phyloP scores from a whole-genome alignment of 257 asterid species.

The Hygrophila difformis region DNA sequence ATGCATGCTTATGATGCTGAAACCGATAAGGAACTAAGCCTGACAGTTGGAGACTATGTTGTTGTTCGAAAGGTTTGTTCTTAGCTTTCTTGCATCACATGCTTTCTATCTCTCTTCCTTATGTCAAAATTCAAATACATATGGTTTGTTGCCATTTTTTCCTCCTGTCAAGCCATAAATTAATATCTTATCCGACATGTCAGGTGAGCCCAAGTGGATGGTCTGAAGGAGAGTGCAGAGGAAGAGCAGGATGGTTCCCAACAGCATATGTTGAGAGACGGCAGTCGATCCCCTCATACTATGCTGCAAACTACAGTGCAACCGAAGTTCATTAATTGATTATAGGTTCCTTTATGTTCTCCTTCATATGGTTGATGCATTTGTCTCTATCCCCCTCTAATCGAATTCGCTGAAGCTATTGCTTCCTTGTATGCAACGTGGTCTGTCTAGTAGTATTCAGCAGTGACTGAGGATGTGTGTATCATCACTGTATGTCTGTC shows the following conservation, averaged over 20 bases:
- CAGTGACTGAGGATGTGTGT: no score
- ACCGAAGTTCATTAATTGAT: conserved; percentile 45
- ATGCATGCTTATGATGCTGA: conserved; percentile 68
- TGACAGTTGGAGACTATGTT: conserved; percentile 72
- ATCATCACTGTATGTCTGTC: no score
- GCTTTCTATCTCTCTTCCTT: not conserved
- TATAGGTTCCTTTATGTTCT: no score
- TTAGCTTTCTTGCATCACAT: not conserved
- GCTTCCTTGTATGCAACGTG: no score
- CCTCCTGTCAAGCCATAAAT: not conserved
- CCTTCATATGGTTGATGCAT: no score
- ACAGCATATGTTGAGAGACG: conserved; percentile 70
- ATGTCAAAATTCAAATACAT: not conserved
- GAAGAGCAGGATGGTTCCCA: conserved; percentile 97
- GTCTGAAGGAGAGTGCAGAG: conserved; percentile 96
- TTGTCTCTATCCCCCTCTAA: no score
- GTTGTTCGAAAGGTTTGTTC: conserved; percentile 71
- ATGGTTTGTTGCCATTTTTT: no score
- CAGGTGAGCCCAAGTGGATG: conserved; percentile 90
- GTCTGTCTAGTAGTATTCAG: no score
- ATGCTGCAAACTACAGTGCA: conserved; percentile 45
- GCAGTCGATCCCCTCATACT: conserved; percentile 58
- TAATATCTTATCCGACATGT: not conserved
- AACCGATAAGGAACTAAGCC: conserved; percentile 77
- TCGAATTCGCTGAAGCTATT: no score